phyloP scores from a whole-genome alignment of 2,329 filamentous ascomycete species.

The Diplodia mutila region DNA sequence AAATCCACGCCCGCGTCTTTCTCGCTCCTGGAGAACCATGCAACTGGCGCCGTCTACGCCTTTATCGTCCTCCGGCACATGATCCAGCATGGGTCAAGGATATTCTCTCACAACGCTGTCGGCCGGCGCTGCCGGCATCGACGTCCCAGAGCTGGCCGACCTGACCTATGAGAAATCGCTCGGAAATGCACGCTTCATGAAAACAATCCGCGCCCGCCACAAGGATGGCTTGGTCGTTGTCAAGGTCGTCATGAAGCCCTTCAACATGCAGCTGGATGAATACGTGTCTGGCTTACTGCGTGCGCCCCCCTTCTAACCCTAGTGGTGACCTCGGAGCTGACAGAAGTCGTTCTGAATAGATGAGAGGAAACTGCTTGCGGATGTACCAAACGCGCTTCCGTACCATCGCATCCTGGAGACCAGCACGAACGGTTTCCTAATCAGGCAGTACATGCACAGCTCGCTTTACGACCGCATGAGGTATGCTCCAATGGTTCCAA shows the following conservation, averaged over 20 bases:
- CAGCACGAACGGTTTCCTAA: constrained; percentile 85
- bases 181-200: constrained; percentile 92
- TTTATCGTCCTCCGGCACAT: constrained; percentile 4
- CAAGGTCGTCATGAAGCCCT: constrained; percentile 94
- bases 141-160: constrained; percentile 88
- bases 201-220: constrained; percentile 88
- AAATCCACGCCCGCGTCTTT: not conserved
- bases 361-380: constrained; percentile 76
- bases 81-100: constrained; percentile 81
- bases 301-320: constrained; percentile 49
- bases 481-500: constrained; percentile 37
- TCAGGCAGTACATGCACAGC: constrained; percentile 93
- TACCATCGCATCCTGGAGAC: constrained; percentile 94
- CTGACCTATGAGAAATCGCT: constrained; percentile 90
- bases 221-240: constrained; percentile 90
- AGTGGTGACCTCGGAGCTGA: constrained; percentile 16
- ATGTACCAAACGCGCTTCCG: constrained; percentile 86
- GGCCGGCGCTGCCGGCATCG: constrained; percentile 88
- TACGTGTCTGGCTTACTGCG: constrained; percentile 78
- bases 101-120: constrained; percentile 93
- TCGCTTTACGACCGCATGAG: constrained; percentile 93
- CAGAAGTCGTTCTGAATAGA: constrained; percentile 52
- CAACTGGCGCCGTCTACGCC: not conserved
- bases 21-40: not conserved
- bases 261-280: constrained; percentile 76